Conservation (phyloP, 805 yeast species). For the Candida mattraensis region DNA sequence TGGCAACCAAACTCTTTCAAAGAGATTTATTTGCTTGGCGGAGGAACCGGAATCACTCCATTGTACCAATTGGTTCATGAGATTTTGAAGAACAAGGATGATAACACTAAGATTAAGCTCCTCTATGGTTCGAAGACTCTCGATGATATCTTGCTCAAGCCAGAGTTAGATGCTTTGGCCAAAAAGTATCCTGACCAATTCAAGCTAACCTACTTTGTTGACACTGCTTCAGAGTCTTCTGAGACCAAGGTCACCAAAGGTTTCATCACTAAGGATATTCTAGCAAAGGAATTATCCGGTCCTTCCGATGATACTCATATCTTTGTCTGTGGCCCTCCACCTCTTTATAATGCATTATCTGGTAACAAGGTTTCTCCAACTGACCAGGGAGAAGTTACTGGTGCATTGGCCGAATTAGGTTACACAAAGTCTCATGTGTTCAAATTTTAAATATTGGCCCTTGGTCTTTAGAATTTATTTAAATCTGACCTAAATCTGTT, state of each 20-base stretch:
- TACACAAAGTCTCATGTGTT: conserved; percentile 83
- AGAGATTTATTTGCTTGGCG: conserved; percentile 82
- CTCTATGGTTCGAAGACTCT: conserved; percentile 77
- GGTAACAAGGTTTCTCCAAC: conserved; percentile 82
- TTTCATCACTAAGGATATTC: conserved; percentile 72
- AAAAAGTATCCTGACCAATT: conserved; percentile 74
- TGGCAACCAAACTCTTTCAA: conserved; percentile 86
- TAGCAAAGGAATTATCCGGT: conserved; percentile 58
- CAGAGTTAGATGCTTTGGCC: conserved; percentile 71
- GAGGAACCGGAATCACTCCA: conserved; percentile 97
- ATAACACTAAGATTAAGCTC: conserved; percentile 84
- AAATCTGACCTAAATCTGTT: not conserved
- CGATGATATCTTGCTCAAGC: conserved; percentile 77
- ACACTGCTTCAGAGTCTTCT: conserved; percentile 43
- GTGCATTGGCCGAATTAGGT: conserved; percentile 86
- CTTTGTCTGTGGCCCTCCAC: conserved; percentile 96
- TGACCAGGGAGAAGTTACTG: conserved; percentile 94
- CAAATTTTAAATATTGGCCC: conserved; percentile 57
- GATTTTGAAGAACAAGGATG: conserved; percentile 75
- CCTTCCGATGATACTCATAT: conserved; percentile 67
- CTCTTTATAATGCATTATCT: conserved; percentile 80
- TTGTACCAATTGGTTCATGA: conserved; percentile 82
- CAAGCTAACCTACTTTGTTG: conserved; percentile 76
- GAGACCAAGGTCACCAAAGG: conserved; percentile 65
- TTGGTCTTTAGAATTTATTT: not conserved